Base-by-base conservation (phyloP, 2,329 filamentous ascomycete species). In the Fusarium irregulare region DNA sequence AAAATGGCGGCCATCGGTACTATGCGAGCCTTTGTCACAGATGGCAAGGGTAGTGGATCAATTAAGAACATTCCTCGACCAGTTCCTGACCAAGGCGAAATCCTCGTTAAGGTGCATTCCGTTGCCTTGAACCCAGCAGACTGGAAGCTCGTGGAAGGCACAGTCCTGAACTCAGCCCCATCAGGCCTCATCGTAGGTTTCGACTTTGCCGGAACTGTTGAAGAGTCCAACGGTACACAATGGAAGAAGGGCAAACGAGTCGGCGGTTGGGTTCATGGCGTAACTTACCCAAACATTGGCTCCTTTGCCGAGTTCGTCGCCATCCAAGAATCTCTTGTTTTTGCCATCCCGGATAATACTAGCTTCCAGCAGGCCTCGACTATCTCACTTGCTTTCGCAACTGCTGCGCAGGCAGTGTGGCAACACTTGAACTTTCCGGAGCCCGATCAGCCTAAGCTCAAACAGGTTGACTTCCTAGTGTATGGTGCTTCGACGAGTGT, bases 401-500 rank as follows among this genome's bases (percentile, higher is more conserved):
- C 60, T 3, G 60, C 61, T 3, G 58, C 60, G 1, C 53, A 51
- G 16, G 53, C 61, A 12, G 28, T 64, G 11, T 65, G 46, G 21
- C 21, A n/a, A 1, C 45, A 58, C 13, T 16, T 65, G 9, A 14
- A 6, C 6, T 4, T 64, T 4, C 32, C 60, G 3, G 45, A 59
- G 0, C 51, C 40, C 1, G 34, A 41, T 9, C 7, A 21, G 2
- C 0, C 27, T 0, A 41, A 23, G 2, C 13, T 18, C 2, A 42
- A 10, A 0, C 1, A 11, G 5, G 5, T 25, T 6, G 40, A 47
- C 4, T 42, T 65, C 3, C 3, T 64, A 7, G 30, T 64, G 1
- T 65, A 64, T 7, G 53, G 60, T 4, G 62, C 60, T 12, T 65
- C 62, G 6, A 47, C 62, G 4, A 65, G 62, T 4, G 62, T 60